Evolutionary conservation across 768 basidiomycete genomes (phyloP).

Genomic region (Lentinula sp.): DNA sequence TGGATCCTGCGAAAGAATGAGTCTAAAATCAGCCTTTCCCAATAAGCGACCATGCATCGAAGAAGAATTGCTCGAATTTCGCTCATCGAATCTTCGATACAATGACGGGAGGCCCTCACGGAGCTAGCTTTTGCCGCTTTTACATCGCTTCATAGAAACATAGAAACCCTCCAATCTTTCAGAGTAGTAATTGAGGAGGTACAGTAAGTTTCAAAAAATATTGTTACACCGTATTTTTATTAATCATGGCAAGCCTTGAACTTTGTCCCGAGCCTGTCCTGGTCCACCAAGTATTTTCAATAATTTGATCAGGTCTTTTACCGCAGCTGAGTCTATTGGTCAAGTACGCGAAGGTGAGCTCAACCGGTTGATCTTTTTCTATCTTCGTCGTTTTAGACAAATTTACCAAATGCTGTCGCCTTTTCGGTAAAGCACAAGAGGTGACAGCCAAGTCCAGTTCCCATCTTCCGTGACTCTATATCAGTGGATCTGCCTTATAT

Average conservation of each 20-base stretch:
- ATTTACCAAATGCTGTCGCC: not conserved
- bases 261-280: slow-evolving; percentile 65
- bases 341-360: slow-evolving; percentile 83
- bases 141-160: slow-evolving; percentile 23
- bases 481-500: slow-evolving; percentile 84
- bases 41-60: not conserved
- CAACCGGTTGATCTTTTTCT: slow-evolving; percentile 29
- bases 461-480: slow-evolving; percentile 88
- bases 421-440: slow-evolving; percentile 33
- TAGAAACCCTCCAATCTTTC: slow-evolving; percentile 62
- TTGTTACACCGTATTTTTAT: not conserved
- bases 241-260: slow-evolving; percentile 57
- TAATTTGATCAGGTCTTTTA: slow-evolving; percentile 78
- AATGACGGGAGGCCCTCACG: not conserved
- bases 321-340: slow-evolving; percentile 95
- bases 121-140: slow-evolving; percentile 8
- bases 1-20: not conserved
- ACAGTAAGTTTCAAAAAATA: not conserved
- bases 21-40: not conserved
- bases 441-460: slow-evolving; percentile 94
- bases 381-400: not conserved
- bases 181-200: slow-evolving; percentile 89
- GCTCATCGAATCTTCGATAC: not conserved
- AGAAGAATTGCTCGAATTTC: not conserved
- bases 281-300: slow-evolving; percentile 57